Evolutionary conservation across 208 protist genomes (phyloP).

Genomic region (Leishmania guyanensis): DNA sequence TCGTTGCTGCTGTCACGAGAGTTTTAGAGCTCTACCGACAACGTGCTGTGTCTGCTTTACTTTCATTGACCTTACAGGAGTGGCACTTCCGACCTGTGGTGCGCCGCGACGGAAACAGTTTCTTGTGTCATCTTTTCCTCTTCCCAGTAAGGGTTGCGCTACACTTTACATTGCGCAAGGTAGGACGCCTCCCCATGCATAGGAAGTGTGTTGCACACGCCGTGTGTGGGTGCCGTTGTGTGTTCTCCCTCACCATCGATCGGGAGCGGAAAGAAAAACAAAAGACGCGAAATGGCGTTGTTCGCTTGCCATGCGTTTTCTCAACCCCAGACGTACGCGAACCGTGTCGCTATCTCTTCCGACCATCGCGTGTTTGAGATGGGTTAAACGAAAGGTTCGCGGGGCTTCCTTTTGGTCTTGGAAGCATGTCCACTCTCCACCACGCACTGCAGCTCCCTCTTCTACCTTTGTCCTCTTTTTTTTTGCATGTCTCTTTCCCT

Average conservation of each 20-base stretch:
- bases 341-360: not conserved
- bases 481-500: conserved; percentile 1
- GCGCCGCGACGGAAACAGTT: not conserved
- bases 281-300: not conserved
- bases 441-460: not conserved
- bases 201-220: not conserved
- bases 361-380: not conserved
- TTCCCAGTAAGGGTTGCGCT: not conserved
- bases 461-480: not conserved
- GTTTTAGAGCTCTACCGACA: not conserved
- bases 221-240: not conserved
- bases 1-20: not conserved
- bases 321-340: not conserved
- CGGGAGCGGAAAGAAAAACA: not conserved
- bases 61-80: not conserved
- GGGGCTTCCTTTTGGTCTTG: not conserved
- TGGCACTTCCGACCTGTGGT: not conserved
- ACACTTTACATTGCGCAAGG: not conserved
- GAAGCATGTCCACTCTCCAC: not conserved
- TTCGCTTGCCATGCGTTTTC: not conserved
- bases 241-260: not conserved
- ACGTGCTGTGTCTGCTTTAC: not conserved
- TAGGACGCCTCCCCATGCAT: not conserved
- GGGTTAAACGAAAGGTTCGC: not conserved
- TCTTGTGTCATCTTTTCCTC: not conserved